Base-by-base conservation (phyloP, 495 filamentous ascomycete genomes). In the Thermothielavioides terrestris region DNA sequence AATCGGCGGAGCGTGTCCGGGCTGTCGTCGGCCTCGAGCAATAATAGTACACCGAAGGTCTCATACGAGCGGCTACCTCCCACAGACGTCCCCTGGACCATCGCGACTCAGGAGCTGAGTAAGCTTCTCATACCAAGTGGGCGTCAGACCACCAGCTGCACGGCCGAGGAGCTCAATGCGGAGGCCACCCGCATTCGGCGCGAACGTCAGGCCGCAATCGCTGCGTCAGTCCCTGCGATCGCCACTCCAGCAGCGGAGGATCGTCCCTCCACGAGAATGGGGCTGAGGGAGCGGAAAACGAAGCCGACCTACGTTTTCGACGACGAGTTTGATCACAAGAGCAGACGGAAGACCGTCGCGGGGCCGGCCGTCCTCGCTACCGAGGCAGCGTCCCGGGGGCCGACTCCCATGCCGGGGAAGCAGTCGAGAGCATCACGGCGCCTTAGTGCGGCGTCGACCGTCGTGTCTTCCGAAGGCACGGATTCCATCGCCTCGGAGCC, bases 61-160 rank as follows among this genome's bases (percentile, higher is more conserved):
- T 58, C 54, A 3, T 20, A 11, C 49, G 76, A 60, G 55, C 69
- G 77, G n/a, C 79, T 82, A 3, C 82, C 85, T 21, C 75, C 84
- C 1, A 86, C 88, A 6, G 82, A 88, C 22, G 83, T 96, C 0
- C 73, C 81, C 34, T 97, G 94, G 92, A 81, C 84, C 1, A 79
- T 82, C 34, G 88, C 88, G 12, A 74, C 88, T 0, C 75, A 82
- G 57, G 90, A 95, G 59, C 64, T 96, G 14, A 86, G 80, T 57
- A 90, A 88, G 61, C 64, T 89, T 4, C 77, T 97, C 22, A 85
- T 95, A 41, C 92, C 92, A 1, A 68, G 67, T 9, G 69, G 80
- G 54, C 75, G 87, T 9, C 78, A 86, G 63, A 87, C 82, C 0
- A 72, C 64, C 21, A 94, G 88, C 66, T 88, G 74, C 59, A 82